A percentile compares a stretch with the other conserved stretches of the same genome.
phyloP scores from a whole-genome alignment of 2,329 filamentous ascomycete species.

The Stagonosporopsis vannaccii region DNA sequence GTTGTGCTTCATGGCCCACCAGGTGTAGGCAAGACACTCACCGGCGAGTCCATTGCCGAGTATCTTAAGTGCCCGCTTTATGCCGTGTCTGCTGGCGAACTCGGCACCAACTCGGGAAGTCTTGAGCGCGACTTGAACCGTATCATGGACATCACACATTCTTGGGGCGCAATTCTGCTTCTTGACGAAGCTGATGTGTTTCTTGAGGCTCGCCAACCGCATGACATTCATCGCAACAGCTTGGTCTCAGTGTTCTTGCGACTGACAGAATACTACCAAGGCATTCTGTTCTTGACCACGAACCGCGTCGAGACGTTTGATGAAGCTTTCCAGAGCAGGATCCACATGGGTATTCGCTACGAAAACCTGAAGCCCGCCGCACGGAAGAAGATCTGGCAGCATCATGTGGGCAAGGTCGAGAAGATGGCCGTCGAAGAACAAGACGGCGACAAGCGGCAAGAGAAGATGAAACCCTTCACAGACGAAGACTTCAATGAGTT shows the following conservation, averaged over 20 bases:
- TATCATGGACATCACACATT: slow-evolving; percentile 84
- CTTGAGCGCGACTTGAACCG: slow-evolving; percentile 81
- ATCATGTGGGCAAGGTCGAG: slow-evolving; percentile 79
- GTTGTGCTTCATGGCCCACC: slow-evolving; percentile 79
- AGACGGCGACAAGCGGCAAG: slow-evolving; percentile 55
- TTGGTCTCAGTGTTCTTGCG: slow-evolving; percentile 88
- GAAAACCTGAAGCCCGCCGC: slow-evolving; percentile 75
- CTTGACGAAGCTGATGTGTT: slow-evolving; percentile 73
- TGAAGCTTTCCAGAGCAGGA: slow-evolving; percentile 86
- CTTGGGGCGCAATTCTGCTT: slow-evolving; percentile 84
- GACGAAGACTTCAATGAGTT: slow-evolving; percentile 73
- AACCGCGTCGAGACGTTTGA: slow-evolving; percentile 90
- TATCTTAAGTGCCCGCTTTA: slow-evolving; percentile 82
- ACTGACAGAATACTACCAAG: slow-evolving; percentile 89
- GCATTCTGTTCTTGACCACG: slow-evolving; percentile 87
- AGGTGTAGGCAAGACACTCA: slow-evolving; percentile 88
- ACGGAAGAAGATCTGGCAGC: slow-evolving; percentile 80
- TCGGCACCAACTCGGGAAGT: slow-evolving; percentile 74
- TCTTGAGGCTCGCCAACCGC: slow-evolving; percentile 80
- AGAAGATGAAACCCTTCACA: slow-evolving; percentile 59
- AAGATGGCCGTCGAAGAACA: slow-evolving; percentile 54
- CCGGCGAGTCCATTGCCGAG: slow-evolving; percentile 85
- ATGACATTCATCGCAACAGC: slow-evolving; percentile 84
- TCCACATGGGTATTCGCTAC: slow-evolving; percentile 85
- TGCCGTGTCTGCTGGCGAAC: slow-evolving; percentile 81